Evolutionary conservation across 768 basidiomycete species (phyloP).

Genomic region (Jaapia argillacea): DNA sequence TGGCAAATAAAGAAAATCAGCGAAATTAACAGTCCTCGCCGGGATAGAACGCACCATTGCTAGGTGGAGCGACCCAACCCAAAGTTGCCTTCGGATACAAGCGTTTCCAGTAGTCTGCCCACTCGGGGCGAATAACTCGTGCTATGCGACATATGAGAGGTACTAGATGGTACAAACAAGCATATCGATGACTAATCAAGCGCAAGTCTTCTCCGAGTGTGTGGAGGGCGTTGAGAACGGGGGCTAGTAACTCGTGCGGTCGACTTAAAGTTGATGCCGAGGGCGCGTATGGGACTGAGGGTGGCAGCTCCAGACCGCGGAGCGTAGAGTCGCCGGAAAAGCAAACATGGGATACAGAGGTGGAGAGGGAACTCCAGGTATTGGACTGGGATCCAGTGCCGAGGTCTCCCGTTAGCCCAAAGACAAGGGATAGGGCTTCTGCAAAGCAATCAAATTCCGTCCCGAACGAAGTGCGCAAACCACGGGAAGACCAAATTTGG

Average conservation of each 20-base stretch:
- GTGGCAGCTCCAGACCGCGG: slow-evolving; percentile 29
- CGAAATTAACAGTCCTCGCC: too few relatives aligned
- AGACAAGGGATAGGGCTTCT: slow-evolving; percentile 36
- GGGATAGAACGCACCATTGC: too few relatives aligned
- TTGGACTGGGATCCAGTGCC: slow-evolving; percentile 3
- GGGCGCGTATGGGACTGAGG: background rate
- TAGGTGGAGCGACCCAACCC: too few relatives aligned
- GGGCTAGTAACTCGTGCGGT: slow-evolving; percentile 40
- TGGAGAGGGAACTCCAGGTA: slow-evolving; percentile 41
- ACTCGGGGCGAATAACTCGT: slow-evolving; percentile 62
- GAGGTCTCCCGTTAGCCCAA: slow-evolving; percentile 22
- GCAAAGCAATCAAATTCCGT: slow-evolving; percentile 50
- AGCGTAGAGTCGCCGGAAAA: slow-evolving; percentile 56
- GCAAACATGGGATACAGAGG: slow-evolving; percentile 31
- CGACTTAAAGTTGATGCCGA: slow-evolving; percentile 3
- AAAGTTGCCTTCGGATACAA: slow-evolving; percentile 54
- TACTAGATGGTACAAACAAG: slow-evolving; percentile 45
- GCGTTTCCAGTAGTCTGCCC: slow-evolving; percentile 91
- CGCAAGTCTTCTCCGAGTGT: slow-evolving; percentile 66
- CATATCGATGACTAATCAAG: slow-evolving; percentile 43
- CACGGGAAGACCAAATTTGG: slow-evolving; percentile 39
- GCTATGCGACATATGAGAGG: slow-evolving; percentile 57
- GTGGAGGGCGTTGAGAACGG: slow-evolving; percentile 68
- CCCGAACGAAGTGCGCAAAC: slow-evolving; percentile 32
- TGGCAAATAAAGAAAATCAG: too few relatives aligned